Conservation (phyloP, 2,329 filamentous ascomycete genomes). For the Aspergillus aculeatus region DNA sequence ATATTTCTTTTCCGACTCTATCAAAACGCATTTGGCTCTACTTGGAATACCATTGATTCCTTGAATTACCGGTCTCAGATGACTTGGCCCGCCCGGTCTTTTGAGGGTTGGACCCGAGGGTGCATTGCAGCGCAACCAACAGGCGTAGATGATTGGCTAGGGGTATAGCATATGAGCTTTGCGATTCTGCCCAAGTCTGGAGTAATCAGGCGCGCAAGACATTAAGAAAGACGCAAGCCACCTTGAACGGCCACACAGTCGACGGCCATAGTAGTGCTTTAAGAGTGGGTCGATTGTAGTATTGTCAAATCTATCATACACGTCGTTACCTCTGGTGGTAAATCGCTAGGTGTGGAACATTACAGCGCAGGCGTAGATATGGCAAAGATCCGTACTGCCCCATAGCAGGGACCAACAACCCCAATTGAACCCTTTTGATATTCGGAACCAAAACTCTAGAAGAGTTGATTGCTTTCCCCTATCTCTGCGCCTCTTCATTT, state of each 20-base stretch:
- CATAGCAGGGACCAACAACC: too few species aligned
- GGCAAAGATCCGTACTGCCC: too few species aligned
- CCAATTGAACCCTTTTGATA: too few species aligned
- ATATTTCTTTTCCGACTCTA: neutral
- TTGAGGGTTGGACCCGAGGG: neutral
- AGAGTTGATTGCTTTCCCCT: neutral
- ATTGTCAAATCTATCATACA: slow-evolving; percentile 13
- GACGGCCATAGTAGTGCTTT: neutral
- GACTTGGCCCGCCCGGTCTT: too few species aligned
- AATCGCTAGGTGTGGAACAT: neutral
- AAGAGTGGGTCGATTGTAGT: neutral
- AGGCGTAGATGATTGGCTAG: neutral
- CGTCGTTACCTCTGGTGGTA: slow-evolving; percentile 6
- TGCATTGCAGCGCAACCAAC: neutral
- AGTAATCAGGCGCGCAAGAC: neutral
- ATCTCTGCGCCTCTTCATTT: neutral
- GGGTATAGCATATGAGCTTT: neutral
- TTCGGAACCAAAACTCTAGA: neutral
- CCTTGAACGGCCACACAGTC: too few species aligned
- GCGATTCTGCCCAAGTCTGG: neutral
- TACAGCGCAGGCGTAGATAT: neutral
- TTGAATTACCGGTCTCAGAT: neutral
- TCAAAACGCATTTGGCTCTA: neutral
- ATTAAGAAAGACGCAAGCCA: too few species aligned
- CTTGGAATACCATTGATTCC: neutral